Base-by-base conservation (phyloP, 495 filamentous ascomycete species). In the Patellaria atrata region DNA sequence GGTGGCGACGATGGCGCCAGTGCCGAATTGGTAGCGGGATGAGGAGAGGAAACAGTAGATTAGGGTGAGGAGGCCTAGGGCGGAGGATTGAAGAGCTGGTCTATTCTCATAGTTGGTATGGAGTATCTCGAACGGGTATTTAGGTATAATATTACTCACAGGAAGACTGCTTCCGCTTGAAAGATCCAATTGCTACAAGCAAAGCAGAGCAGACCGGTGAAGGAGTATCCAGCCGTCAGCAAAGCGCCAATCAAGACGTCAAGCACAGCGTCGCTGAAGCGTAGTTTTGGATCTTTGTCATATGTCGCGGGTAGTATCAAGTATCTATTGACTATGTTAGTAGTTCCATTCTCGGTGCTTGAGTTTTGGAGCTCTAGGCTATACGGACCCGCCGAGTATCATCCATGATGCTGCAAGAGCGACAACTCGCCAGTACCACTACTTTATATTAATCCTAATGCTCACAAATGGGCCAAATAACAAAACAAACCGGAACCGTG, bases 391-490 rank as follows among this genome's bases (percentile, higher is more conserved):
- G 39, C 54, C 54, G 31, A 57, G 34, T 22, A 57, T 55, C 50
- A 57, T 50, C 38, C 51, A 48, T 15, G 45, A 47, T 9, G 54
- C 45, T 4, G 40, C 41, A 9, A 57, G 29, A 10, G 52, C 49
- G 23, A 54, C 34, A 20, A 53, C 18, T n/a, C 54, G 46, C 54
- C 54, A 57, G 35, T 57, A 55, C 54, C 47, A 54, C n/a, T n/a
- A n/a, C n/a, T n/a, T n/a, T n/a, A n/a, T n/a, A n/a, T n/a, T n/a
- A n/a, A n/a, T n/a, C n/a, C n/a, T n/a, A n/a, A n/a, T n/a, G n/a
- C n/a, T n/a, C n/a, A n/a, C n/a, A n/a, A n/a, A n/a, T n/a, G n/a
- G n/a, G n/a, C n/a, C n/a, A n/a, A n/a, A n/a, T n/a, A n/a, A n/a
- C n/a, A n/a, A n/a, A n/a, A n/a, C n/a, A n/a, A n/a, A n/a, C n/a